Evolutionary conservation across 768 basidiomycete genomes (phyloP), one percentile per base, ranked within the genome.

Genomic region (Holtermanniella nyarrowii): DNA sequence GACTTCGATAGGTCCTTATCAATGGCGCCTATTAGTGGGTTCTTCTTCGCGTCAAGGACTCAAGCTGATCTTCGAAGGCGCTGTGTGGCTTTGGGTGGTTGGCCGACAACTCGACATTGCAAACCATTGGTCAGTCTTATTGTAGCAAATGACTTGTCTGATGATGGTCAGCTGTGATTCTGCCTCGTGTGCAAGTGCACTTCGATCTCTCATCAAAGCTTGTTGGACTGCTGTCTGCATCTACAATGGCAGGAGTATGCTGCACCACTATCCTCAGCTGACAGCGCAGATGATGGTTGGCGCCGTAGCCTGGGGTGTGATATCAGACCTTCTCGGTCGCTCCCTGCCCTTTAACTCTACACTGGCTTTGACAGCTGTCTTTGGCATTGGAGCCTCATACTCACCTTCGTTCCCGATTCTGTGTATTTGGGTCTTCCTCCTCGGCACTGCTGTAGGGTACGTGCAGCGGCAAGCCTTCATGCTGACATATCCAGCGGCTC

Each of bases 161-260:
- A 10, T 52, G 2, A 13, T 22, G 14, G 42, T 0, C 42, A 67
- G 86, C 93, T 22, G 88, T 97, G 27, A 86, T 93, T 43, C 77
- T 99, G n/a, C 93, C 93, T n/a, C 78, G 93, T 44, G 84, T 99
- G 21, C 93, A 96, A 67, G 82, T 82, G 44, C 88, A 96, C 67
- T 99, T 83, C 71, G 73, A 76, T 60, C 80, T 90, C 79, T 62
- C 66, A 11, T 84, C 89, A 66, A 77, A 76, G 44, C 80, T 80
- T 57, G 86, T 91, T 45, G 93, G 90, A 21, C 69, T 78, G 1
- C 73, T 96, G 13, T 91, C 89, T 0, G 86, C 88, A 3, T 82
- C 85, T 3, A 89, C 64, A 2, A 71, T 71, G 69, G 69, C 67
- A 27, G 56, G 69, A 2, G 64, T 66, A 4, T 25, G 13, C 22